Conservation (phyloP, 2,329 filamentous ascomycete species). For the Decorospora gaudefroyi region DNA sequence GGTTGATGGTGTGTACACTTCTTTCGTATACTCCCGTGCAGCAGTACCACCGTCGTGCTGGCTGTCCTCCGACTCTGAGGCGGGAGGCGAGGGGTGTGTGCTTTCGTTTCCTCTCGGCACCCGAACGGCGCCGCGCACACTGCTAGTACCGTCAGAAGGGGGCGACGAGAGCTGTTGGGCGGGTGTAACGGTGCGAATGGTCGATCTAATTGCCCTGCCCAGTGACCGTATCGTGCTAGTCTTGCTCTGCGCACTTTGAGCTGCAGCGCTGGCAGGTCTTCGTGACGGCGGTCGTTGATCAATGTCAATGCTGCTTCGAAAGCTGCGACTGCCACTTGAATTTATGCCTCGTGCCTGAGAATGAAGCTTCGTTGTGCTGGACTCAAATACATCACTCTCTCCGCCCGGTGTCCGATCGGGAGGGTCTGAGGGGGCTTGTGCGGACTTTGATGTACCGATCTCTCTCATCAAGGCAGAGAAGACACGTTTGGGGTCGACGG, state of each 20-base stretch:
- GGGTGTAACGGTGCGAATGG: slow-evolving; percentile 48
- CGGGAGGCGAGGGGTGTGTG: slow-evolving; percentile 10
- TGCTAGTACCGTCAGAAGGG: slow-evolving; percentile 8
- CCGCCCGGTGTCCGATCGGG: slow-evolving; percentile 19
- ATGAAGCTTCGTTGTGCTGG: slow-evolving; percentile 27
- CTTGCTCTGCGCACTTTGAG: slow-evolving; percentile 28
- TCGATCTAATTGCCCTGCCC: slow-evolving; percentile 38
- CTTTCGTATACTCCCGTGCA: not conserved
- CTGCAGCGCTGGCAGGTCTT: slow-evolving; percentile 15
- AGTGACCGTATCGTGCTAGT: slow-evolving; percentile 36
- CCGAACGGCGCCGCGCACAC: slow-evolving; percentile 9
- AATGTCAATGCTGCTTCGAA: slow-evolving; percentile 8
- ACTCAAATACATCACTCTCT: slow-evolving; percentile 37
- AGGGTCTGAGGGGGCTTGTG: not conserved
- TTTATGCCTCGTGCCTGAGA: slow-evolving; percentile 10
- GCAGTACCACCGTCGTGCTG: not conserved
- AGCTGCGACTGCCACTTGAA: slow-evolving; percentile 20
- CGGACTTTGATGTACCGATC: slow-evolving; percentile 29
- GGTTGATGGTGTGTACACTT: slow-evolving; percentile 39
- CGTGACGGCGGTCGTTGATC: slow-evolving; percentile 18
- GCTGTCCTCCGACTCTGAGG: slow-evolving; percentile 4
- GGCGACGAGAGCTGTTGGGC: slow-evolving; percentile 20
- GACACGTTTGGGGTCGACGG: slow-evolving; percentile 42
- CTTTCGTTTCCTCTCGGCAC: slow-evolving; percentile 14
- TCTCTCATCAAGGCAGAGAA: slow-evolving; percentile 47